Conservation (phyloP, 345 rosid species). For the Salix dunnii region DNA sequence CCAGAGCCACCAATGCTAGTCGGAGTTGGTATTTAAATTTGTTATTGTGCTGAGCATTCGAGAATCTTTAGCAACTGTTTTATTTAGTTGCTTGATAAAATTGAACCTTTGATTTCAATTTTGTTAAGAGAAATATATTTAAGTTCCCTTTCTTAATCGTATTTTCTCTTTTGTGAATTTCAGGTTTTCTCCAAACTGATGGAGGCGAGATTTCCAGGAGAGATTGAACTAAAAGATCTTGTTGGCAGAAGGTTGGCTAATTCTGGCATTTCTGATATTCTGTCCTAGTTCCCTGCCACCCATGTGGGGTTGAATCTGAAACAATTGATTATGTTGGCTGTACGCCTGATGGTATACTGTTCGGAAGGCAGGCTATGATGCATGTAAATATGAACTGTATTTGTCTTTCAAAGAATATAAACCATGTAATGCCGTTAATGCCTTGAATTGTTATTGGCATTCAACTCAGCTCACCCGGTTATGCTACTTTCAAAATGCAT, state of each 20-base stretch:
- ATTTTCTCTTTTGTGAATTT: not conserved
- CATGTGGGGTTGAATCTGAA: not conserved
- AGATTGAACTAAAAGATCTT: constrained; percentile 73
- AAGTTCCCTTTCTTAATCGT: not conserved
- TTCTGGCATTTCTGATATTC: constrained; percentile 25
- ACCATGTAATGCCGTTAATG: not conserved
- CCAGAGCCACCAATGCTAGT: not conserved
- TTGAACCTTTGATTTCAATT: not conserved
- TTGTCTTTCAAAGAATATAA: not conserved
- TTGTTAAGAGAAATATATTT: not conserved
- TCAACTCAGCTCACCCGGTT: not conserved
- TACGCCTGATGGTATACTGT: not conserved
- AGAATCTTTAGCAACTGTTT: not conserved
- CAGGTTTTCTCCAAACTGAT: constrained; percentile 80
- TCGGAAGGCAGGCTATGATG: not conserved
- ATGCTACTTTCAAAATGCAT: not conserved
- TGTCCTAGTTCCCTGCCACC: not conserved
- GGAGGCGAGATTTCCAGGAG: constrained; percentile 85
- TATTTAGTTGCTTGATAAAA: not conserved
- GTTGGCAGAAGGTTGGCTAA: constrained; percentile 43
- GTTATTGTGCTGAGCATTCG: not conserved
- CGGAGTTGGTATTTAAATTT: not conserved
- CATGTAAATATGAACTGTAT: not conserved
- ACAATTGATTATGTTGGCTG: not conserved
- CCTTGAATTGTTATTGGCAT: not conserved